Evolutionary conservation across 768 basidiomycete genomes (phyloP).

Genomic region (Pleurotus eryngii): DNA sequence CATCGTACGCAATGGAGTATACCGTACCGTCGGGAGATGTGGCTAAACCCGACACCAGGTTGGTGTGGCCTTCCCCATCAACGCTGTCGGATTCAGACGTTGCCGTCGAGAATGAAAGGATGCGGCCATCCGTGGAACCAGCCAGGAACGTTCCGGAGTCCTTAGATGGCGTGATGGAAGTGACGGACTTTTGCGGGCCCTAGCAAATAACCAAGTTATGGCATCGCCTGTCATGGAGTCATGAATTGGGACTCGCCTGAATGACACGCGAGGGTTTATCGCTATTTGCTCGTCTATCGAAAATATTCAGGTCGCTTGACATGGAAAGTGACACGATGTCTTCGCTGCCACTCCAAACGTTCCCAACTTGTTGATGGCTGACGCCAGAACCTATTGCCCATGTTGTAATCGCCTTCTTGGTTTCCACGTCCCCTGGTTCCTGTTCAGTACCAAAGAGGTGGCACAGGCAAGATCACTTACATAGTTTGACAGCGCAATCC

Average conservation of each 20-base stretch:
- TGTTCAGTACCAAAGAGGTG: neutral
- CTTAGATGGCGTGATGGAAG: conserved; percentile 44
- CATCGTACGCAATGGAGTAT: conserved; percentile 79
- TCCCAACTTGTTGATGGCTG: conserved; percentile 82
- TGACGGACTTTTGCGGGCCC: conserved; percentile 83
- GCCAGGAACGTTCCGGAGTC: conserved; percentile 65
- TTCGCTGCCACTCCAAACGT: conserved; percentile 71
- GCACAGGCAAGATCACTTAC: conserved; percentile 36
- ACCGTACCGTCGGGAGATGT: conserved; percentile 45
- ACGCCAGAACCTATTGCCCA: conserved; percentile 78
- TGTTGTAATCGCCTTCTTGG: conserved; percentile 58
- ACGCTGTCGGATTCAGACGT: conserved; percentile 44
- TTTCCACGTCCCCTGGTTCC: conserved; percentile 75
- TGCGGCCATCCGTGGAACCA: conserved; percentile 78
- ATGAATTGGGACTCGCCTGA: conserved; percentile 38
- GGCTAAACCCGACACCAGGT: conserved; percentile 62
- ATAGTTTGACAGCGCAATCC: conserved; percentile 85
- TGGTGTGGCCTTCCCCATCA: conserved; percentile 67
- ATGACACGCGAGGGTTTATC: conserved; percentile 60
- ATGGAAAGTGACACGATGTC: conserved; percentile 82
- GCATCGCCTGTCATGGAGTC: neutral
- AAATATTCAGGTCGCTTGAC: conserved; percentile 75
- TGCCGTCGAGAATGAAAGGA: conserved; percentile 56
- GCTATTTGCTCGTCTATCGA: conserved; percentile 64
- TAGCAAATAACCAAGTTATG: conserved; percentile 21